Evolutionary conservation across 352 stramenopile genomes (phyloP).

Genomic region (Phytophthora sojae): DNA sequence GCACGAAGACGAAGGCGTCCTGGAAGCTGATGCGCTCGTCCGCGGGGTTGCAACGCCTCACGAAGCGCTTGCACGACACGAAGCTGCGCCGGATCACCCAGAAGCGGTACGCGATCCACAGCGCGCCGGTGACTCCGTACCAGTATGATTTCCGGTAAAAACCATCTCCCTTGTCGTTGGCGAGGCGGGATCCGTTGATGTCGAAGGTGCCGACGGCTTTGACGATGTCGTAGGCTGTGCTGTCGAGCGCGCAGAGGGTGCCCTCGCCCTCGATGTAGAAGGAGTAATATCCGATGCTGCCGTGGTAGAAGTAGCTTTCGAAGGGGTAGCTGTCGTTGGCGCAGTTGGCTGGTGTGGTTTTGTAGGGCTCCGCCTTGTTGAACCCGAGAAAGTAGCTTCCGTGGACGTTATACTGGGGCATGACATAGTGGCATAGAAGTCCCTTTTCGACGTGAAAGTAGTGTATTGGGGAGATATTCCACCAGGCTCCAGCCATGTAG

Average conservation of each 20-base stretch:
- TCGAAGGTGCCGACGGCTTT: slow-evolving; percentile 14
- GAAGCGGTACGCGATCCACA: slow-evolving; percentile 13
- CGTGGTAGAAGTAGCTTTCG: slow-evolving; percentile 19
- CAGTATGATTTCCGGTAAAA: slow-evolving; percentile 13
- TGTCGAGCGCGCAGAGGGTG: slow-evolving; percentile 1
- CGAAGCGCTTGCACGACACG: slow-evolving; percentile 2
- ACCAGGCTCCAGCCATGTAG: not conserved
- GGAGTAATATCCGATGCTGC: slow-evolving; percentile 3
- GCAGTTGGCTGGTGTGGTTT: slow-evolving; percentile 1
- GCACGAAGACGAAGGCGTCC: slow-evolving; percentile 11
- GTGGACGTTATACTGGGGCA: slow-evolving; percentile 21
- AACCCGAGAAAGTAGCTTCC: slow-evolving; percentile 7
- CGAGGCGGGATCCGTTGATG: not conserved
- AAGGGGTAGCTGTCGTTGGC: slow-evolving; percentile 12
- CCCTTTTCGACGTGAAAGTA: slow-evolving; percentile 6
- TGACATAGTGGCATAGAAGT: slow-evolving; percentile 18
- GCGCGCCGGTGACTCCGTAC: not conserved
- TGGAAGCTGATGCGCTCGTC: not conserved
- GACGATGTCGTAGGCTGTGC: slow-evolving; percentile 15
- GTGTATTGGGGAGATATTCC: slow-evolving; percentile 1
- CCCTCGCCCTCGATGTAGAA: slow-evolving; percentile 16
- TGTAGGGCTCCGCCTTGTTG: slow-evolving; percentile 2
- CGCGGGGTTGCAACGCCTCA: not conserved
- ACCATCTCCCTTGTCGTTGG: not conserved
- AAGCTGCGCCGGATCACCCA: slow-evolving; percentile 16